These are phyloP conservation scores for Ophiocordyceps camponoti-leonardi DNA, from an alignment of 2,329 filamentous ascomycete genomes.

Conservation along the genomic window DNA sequence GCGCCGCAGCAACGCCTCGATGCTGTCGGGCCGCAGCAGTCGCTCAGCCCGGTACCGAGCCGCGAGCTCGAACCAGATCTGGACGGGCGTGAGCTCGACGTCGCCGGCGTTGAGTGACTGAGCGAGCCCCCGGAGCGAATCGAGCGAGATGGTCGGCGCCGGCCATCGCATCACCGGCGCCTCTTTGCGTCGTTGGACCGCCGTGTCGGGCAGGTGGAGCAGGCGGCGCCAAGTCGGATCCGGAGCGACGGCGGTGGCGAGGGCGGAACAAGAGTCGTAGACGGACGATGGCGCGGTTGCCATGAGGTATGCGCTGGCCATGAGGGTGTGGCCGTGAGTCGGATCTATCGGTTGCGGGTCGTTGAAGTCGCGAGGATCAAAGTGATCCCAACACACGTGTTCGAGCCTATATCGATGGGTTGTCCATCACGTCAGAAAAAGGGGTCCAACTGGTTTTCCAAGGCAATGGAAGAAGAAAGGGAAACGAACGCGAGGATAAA, in stretches of 20 bases:
- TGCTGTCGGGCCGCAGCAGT: constrained; percentile 16
- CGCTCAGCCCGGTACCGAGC: constrained; percentile 19
- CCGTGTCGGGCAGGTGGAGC: constrained; percentile 5
- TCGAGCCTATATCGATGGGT: constrained; percentile 28
- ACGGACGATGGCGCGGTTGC: constrained; percentile 18
- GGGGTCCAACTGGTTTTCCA: too few relatives aligned
- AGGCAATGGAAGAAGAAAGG: not conserved
- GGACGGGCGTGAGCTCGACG: constrained; percentile 30
- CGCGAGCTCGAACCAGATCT: constrained; percentile 37
- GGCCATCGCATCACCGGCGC: constrained; percentile 17
- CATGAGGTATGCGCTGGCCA: constrained; percentile 25
- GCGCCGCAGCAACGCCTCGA: constrained; percentile 22
- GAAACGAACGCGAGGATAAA: constrained; percentile 32
- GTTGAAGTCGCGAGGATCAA: constrained; percentile 21
- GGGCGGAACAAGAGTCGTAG: constrained; percentile 10
- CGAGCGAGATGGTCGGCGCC: constrained; percentile 21
- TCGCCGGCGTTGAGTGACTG: constrained; percentile 22
- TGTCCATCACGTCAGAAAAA: not conserved
- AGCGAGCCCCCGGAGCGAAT: constrained; percentile 26
- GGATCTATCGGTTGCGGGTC: constrained; percentile 8
- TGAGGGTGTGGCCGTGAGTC: constrained; percentile 23
- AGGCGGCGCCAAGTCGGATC: not conserved
- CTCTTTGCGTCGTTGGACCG: not conserved
- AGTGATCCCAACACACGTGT: constrained; percentile 35
- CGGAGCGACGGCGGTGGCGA: not conserved